A percentile compares a stretch with the other conserved stretches of the same genome.
Conservation (phyloP, 2,329 filamentous ascomycete species). For the Hypoxylon sp. region DNA sequence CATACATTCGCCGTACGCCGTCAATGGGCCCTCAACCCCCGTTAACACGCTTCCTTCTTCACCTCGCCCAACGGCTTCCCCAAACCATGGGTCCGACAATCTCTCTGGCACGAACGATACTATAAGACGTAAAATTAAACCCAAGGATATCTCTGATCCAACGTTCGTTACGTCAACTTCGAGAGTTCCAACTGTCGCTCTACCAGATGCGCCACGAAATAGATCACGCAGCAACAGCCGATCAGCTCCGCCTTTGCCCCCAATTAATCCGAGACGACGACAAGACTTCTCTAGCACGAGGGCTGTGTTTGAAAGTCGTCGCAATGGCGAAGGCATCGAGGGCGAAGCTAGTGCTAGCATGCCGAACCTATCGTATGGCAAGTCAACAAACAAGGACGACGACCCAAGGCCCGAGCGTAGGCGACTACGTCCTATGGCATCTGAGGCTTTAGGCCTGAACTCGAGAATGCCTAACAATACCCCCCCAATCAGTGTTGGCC, state of each 20-base stretch:
- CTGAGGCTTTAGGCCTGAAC: constrained; percentile 51
- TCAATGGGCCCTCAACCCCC: constrained; percentile 53
- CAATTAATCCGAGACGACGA: constrained; percentile 68
- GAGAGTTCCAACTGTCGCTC: constrained; percentile 58
- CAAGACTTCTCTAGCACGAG: constrained; percentile 55
- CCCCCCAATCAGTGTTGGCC: constrained; percentile 49
- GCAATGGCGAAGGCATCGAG: constrained; percentile 50
- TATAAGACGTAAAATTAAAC: constrained; percentile 58
- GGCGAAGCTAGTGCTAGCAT: constrained; percentile 48
- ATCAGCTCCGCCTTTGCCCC: constrained; percentile 64
- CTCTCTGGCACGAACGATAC: constrained; percentile 50
- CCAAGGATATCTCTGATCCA: constrained; percentile 64
- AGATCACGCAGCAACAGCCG: constrained; percentile 56
- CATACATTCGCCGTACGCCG: constrained; percentile 52
- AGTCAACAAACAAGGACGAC: constrained; percentile 57
- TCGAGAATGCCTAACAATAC: constrained; percentile 44
- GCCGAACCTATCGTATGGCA: constrained; percentile 46
- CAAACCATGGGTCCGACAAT: constrained; percentile 46
- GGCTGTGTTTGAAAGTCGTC: constrained; percentile 55
- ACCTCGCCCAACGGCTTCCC: constrained; percentile 52
- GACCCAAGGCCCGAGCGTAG: constrained; percentile 53
- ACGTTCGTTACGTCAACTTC: constrained; percentile 60
- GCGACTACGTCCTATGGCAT: constrained; percentile 57
- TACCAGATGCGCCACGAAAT: constrained; percentile 52
- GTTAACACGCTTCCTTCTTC: constrained; percentile 47